These are phyloP conservation scores for Dissophora globulifera DNA, from an alignment of 192 early-diverging fungal species.

Conservation along the genomic window DNA sequence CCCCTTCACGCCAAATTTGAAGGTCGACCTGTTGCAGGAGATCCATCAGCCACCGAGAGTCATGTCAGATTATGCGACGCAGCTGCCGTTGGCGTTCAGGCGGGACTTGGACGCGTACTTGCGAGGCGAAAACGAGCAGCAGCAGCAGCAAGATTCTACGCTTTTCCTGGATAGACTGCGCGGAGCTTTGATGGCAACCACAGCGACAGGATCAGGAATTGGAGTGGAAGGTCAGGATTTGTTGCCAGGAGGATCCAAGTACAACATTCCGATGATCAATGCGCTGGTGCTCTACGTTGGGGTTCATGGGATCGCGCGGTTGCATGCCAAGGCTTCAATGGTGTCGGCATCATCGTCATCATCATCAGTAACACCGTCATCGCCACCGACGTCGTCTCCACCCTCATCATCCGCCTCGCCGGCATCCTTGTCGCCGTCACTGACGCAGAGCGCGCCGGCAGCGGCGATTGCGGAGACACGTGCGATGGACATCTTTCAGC, in stretches of 20 bases:
- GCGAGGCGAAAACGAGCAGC: slow-evolving; percentile 60
- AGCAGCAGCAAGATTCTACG: no score
- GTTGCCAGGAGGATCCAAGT: slow-evolving; percentile 61
- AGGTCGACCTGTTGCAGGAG: slow-evolving; percentile 91
- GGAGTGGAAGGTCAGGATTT: no score
- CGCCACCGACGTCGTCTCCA: no score
- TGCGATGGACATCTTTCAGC: slow-evolving; percentile 86
- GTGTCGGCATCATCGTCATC: no score
- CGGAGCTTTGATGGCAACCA: slow-evolving; percentile 57
- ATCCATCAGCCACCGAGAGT: slow-evolving; percentile 87
- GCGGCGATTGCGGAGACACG: slow-evolving; percentile 68
- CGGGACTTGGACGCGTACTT: slow-evolving; percentile 80
- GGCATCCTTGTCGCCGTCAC: no score
- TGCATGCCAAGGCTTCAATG: slow-evolving; percentile 47
- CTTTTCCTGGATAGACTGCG: slow-evolving; percentile 72
- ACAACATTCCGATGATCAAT: slow-evolving; percentile 86
- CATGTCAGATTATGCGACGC: slow-evolving; percentile 81
- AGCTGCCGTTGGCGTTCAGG: slow-evolving; percentile 72
- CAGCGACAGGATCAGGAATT: no score
- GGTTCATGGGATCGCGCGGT: slow-evolving; percentile 73
- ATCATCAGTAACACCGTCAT: no score
- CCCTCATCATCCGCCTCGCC: no score
- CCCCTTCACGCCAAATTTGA: slow-evolving; percentile 94
- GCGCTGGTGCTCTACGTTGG: slow-evolving; percentile 90
- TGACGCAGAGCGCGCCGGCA: no score